These are phyloP conservation scores for Rhodocollybia butyracea DNA, from an alignment of 768 basidiomycete species.

Conservation along the genomic window DNA sequence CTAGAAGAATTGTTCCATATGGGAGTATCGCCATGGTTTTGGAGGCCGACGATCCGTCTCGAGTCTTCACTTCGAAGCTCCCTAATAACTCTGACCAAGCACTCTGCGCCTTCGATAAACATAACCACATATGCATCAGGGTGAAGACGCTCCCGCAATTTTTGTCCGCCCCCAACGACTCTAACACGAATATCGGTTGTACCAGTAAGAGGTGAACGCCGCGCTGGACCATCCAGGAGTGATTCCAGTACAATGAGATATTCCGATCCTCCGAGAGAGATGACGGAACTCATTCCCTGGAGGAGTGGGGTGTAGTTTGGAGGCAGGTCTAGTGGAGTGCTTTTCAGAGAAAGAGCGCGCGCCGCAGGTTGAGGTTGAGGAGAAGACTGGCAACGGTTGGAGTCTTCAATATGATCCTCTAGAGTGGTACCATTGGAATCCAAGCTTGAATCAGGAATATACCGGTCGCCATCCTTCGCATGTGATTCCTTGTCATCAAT, in stretches of 20 bases:
- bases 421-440: too few relatives aligned
- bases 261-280: background rate
- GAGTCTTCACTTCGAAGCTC: background rate
- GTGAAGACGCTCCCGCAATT: background rate
- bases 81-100: background rate
- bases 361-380: too few relatives aligned
- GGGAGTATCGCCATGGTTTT: too few relatives aligned
- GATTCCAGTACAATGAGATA: background rate
- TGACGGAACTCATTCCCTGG: background rate
- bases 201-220: background rate
- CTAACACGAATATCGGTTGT: background rate
- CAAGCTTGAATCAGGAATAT: too few relatives aligned
- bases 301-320: background rate
- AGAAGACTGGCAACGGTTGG: too few relatives aligned
- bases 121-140: constrained; percentile 1
- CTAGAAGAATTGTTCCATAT: too few relatives aligned
- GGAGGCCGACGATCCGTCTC: background rate
- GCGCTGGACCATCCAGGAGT: background rate
- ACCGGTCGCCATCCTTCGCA: too few relatives aligned
- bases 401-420: too few relatives aligned
- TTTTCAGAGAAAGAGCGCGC: background rate
- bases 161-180: background rate
- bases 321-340: background rate
- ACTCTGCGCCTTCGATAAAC: background rate
- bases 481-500: too few relatives aligned